Base-by-base conservation (phyloP, 1,139 yeast species). In the Nakaseomyces uthaithaninus region DNA sequence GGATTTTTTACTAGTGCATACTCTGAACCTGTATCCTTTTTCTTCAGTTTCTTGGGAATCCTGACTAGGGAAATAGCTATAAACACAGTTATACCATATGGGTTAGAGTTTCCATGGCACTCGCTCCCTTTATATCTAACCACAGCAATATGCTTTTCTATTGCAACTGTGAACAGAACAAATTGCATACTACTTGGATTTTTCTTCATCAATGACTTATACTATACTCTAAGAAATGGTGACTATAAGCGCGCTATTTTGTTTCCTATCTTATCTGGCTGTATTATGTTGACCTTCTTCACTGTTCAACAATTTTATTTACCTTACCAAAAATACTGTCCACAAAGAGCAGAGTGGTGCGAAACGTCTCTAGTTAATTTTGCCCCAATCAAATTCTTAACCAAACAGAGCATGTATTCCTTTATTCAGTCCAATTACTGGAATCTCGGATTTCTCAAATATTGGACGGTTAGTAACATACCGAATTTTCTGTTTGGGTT, bases 301-400 rank as follows among this genome's bases (percentile, higher is more conserved):
- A 37, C 74, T 0, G 56, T 55, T 6, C 64, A 73, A 3, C 80
- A 77, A 45, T 67, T 68, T 35, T 47, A 45, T 42, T 43, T 65
- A 5, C 83, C 87, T 1, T 85, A 77, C 55, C 26, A 38, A 3
- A 52, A 55, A 18, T 82, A 75, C 52, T 91, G 98, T 57, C 80
- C 84, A 0, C 70, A 65, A n/a, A 63, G 84, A 48, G 79, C 80
- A 1, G 81, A 71, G 46, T 91, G 97, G 97, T 91, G 98, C 58
- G 49, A 57, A 12, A 48, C 59, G 17, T 55, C 35, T 5, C 8
- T 31, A 8, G 16, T 20, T 5, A 17, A 31, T 19, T 2, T 31
- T 12, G 10, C 36, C 80, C 0, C 86, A 34, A 4, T 24, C 27
- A n/a, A 20, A 24, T 11, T 26, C 41, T 20, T 58, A 4, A 52